Base-by-base conservation (phyloP, 2,329 filamentous ascomycete genomes). In the Coleophoma eucalyptorum region DNA sequence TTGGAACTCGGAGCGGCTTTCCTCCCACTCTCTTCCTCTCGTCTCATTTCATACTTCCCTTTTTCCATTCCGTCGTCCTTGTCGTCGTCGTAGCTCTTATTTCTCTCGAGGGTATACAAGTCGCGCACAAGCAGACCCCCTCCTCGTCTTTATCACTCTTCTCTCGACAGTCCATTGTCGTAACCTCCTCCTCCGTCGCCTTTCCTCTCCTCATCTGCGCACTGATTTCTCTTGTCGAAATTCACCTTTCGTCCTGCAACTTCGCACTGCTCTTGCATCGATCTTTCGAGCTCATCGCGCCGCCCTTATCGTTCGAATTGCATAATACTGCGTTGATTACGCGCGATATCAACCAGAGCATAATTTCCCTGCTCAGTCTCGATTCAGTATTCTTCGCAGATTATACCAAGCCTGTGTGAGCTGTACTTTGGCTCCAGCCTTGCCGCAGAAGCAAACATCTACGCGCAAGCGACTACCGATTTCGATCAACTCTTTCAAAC, bases 1-100 rank as follows among this genome's bases (percentile, higher is more conserved):
- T 56, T 56, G 61, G 60, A 60, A 60, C 59, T 60, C 55, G 57
- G 61, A 65, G 62, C 57, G 55, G 57, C 58, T 54, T 61, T 66
- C 61, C 55, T 59, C 57, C 65, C 61, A 59, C 60, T 65, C 55
- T 60, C 51, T 59, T 62, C 57, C 58, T 65, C 52, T 62, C 60
- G 55, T 65, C 58, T 52, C 58, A 26, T 53, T 57, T 57, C 54
- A 50, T 58, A 54, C 50, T 55, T 60, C 50, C 55, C 52, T 61
- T 61, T 49, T 60, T 62, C 58, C 55, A 48, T 62, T 62, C 43
- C 56, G 47, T 55, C 50, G 40, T 41, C 34, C 35, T 48, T 53
- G 31, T 49, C 34, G 37, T 55, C 55, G 44, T 54, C 32, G 43
- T 54, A 16, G 42, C 55, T 54, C 44, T 54, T 37, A 48, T 44